Base-by-base conservation (phyloP, 345 rosid species). In the Combretum micranthum region DNA sequence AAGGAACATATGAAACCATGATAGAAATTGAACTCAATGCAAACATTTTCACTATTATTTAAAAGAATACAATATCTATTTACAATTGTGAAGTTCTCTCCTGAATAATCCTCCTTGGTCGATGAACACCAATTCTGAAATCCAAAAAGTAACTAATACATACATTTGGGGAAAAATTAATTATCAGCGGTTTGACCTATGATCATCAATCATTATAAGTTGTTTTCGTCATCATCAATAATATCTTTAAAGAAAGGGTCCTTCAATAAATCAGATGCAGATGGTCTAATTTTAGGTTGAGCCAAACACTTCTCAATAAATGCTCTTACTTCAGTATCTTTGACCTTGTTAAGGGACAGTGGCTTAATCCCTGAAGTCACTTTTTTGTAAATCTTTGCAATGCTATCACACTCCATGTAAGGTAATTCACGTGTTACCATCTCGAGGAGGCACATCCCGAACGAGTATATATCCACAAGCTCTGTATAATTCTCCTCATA, bases 201-300 rank as follows among this genome's bases (percentile, higher is more conserved):
- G 12, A 18, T 13, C 12, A 11, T 18, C 3, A 55, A 12, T 14
- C 12, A 60, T 42, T 66, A 42, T 13, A 73, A 72, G 15, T 69
- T 64, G 20, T 80, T 68, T 13, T 79, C 83, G 19, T 80, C 88
- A 32, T 71, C 83, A 55, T 80, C 81, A 44, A 84, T 62, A 42
- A 61, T 62, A 11, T 20, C 51, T 16, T 52, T 16, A 23, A 62
- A 62, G n/a, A 63, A 55, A 17, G 47, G 32, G 18, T 55, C 60
- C 10, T n/a, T 32, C 32, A 55, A 39, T 12, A 47, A 47, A 3
- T 47, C 67, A 2, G 49, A 16, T 3, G 65, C 65, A 42, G 65
- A 62, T n/a, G 55, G 65, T 23, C 59, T 44, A 20, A 48, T 42
- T 12, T 26, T 20, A 3, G 55, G 56, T 23, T 50, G 56, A 43